Base-by-base conservation (phyloP, 2,329 filamentous ascomycete species). In the Pseudocercospora musae region DNA sequence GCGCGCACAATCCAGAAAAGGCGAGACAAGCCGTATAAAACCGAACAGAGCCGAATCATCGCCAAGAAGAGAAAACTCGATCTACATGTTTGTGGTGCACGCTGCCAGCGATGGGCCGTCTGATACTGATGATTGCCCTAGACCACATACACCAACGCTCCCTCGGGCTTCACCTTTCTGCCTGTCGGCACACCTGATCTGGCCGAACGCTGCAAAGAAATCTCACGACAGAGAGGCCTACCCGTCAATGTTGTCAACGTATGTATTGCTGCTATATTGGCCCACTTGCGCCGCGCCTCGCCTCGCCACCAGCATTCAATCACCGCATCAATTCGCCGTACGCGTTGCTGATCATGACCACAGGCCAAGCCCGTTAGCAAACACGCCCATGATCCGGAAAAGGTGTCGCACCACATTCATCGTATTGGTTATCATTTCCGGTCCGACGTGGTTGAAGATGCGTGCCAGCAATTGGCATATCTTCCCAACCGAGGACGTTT, bases 371-470 rank as follows among this genome's bases (percentile, higher is more conserved):
- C 69, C 18, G 48, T 59, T 20, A 70, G 56, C 65, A 66, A 60
- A 50, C 54, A 68, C 18, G 64, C 59, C 4, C 13, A 27, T 4
- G 63, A 73, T 54, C 70, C 69, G 13, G 52, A 33, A 25, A 71
- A 69, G 74, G 76, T 88, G 2, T 85, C 84, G 1, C 81, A 85
- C 68, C 84, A 88, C 70, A 81, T 87, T 54, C 81, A 86, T 67
- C 81, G 85, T 44, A 81, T 87, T 64, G 86, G 86, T 15, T 85
- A 86, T 71, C 85, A 88, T 70, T 88, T 89, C 64, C 84, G 84
- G 6, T 81, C 81, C 62, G 76, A 81, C n/a, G 80, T 87, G 61
- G 83, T 89, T 42, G 80, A 82, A 48, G 77, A 82, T 62, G 84
- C 84, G 37, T 87, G 85, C 75, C 72, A 78, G 71, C 70, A 83